Evolutionary conservation across 2,329 filamentous ascomycete genomes (phyloP), one percentile per base, ranked within the genome.

Genomic region (Ascochyta fabae): DNA sequence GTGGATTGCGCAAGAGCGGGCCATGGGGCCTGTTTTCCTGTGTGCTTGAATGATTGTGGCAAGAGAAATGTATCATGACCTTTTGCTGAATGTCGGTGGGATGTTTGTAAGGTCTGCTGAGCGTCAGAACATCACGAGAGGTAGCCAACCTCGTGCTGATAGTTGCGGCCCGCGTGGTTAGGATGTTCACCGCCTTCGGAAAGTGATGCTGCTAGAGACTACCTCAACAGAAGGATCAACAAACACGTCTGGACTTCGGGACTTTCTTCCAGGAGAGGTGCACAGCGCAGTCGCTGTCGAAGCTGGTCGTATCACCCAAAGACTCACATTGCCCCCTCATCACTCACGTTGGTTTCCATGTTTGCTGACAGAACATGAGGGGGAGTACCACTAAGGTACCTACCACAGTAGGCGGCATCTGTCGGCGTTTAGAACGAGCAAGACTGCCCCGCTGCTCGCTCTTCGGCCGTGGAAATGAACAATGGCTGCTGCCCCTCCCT

Each of bases 401-500:
- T 48, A 35, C 38, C 22, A 16, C 45, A 53, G 42, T 45, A 42
- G 31, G 26, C 58, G 44, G 53, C 54, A 58, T 60, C 22, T 46
- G 23, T 51, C 49, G 56, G 56, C 51, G 56, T 38, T 38, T 46
- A 26, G 47, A 40, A 52, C 56, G 31, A 55, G 46, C 47, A 55
- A 31, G 13, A 35, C 48, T 29, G 55, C 49, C 50, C 46, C 55
- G 33, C 42, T 58, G 43, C 34, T 49, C 41, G 45, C 51, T 40
- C 59, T 59, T 56, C 56, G 58, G 62, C 61, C 59, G 60, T 60
- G 60, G 58, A 62, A 56, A 31, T 56, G 47, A 33, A 24, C 47
- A 47, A 50, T 24, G 42, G 38, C 19, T 44, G 60, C 55, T 65
- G 65, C 58, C 61, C 61, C 63, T 68, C 65, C 53, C 61, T 56